Conservation (phyloP, 148 eudicot species). For the Fagopyrum homotropicum region DNA sequence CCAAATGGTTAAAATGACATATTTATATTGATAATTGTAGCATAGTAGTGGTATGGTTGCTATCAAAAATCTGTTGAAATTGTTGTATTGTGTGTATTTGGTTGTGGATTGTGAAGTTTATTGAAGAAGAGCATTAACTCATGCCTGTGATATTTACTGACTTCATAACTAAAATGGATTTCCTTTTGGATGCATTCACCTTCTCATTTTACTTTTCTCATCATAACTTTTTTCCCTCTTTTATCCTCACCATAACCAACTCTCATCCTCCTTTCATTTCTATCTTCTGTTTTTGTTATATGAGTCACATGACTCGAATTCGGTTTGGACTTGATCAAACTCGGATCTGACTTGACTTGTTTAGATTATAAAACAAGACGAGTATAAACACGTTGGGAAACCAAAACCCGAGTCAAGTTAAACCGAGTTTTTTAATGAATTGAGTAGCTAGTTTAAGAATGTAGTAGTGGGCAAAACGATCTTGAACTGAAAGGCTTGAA, state of each 20-base stretch:
- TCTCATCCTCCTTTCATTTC: neutral
- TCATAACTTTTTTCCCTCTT: neutral
- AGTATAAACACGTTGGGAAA: too few relatives aligned
- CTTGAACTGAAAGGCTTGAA: too few relatives aligned
- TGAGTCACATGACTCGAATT: too few relatives aligned
- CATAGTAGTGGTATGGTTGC: constrained; percentile 4
- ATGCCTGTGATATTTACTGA: neutral
- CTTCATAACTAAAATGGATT: constrained; percentile 11
- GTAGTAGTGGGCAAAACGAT: too few relatives aligned
- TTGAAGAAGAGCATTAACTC: neutral
- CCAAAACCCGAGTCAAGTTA: too few relatives aligned
- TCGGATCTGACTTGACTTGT: too few relatives aligned
- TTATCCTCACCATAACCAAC: constrained; percentile 2
- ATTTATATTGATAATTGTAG: neutral
- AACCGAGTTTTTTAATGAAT: too few relatives aligned
- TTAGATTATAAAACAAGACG: too few relatives aligned
- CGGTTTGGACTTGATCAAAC: too few relatives aligned
- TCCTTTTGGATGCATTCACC: constrained; percentile 11
- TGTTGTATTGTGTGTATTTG: constrained; percentile 3
- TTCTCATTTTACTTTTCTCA: constrained; percentile 4
- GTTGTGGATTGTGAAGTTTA: neutral
- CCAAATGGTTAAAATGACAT: neutral
- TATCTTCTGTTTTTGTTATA: too few relatives aligned
- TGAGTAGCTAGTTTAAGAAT: too few relatives aligned
- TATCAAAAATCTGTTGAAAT: constrained; percentile 5